These are phyloP conservation scores for Diaporthe ampelina DNA, from an alignment of 2,329 filamentous ascomycete genomes.

Conservation along the genomic window DNA sequence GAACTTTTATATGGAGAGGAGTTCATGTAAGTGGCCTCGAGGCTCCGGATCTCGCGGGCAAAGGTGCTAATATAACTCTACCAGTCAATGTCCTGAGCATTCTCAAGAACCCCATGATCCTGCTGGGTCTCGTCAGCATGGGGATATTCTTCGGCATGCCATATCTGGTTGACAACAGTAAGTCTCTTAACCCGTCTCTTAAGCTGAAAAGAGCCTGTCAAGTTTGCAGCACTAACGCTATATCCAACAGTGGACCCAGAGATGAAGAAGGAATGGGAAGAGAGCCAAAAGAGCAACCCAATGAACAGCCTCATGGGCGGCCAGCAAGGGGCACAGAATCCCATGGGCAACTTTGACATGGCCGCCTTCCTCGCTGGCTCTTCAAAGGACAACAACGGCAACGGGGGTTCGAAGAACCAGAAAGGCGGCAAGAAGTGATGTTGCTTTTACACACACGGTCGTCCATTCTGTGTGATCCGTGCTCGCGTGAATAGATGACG, in stretches of 20 bases:
- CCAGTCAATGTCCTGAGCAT: constrained; percentile 84
- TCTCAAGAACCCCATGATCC: constrained; percentile 96
- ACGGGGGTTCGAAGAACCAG: constrained; percentile 17
- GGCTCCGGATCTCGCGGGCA: not conserved
- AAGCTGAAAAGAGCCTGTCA: no score
- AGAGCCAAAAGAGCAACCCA: constrained; percentile 83
- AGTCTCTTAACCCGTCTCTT: constrained; percentile 53
- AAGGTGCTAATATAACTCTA: constrained; percentile 14
- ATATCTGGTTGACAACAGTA: constrained; percentile 95
- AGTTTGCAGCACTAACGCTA: not conserved
- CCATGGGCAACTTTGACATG: constrained; percentile 72
- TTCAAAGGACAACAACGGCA: constrained; percentile 55
- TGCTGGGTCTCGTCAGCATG: constrained; percentile 88
- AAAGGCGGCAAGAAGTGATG: constrained; percentile 30
- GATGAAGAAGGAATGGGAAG: constrained; percentile 91
- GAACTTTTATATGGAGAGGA: constrained; percentile 82
- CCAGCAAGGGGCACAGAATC: constrained; percentile 51
- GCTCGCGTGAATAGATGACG: not conserved
- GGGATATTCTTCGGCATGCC: constrained; percentile 92
- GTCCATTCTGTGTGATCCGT: not conserved
- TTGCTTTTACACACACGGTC: not conserved
- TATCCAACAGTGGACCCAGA: constrained; percentile 90
- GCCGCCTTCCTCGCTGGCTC: constrained; percentile 74
- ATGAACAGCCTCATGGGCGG: constrained; percentile 69
- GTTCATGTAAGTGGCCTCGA: constrained; percentile 74